Percentiles rank a stretch among this genome's conserved stretches.
phyloP scores from a whole-genome alignment of 345 rosid species.

The Lepidium didymum region DNA sequence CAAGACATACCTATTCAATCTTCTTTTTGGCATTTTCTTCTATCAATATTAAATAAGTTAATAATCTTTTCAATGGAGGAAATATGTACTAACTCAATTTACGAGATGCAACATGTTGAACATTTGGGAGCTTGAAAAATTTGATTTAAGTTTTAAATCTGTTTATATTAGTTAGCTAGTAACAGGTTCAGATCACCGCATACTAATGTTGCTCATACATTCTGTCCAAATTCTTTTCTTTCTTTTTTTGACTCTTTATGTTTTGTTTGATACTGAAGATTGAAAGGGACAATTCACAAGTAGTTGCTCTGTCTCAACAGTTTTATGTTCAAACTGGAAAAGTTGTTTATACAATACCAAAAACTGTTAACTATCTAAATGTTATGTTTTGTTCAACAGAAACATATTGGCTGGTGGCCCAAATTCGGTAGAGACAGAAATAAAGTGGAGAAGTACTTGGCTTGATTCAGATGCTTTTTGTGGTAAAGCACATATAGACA shows the following conservation, averaged over 20 bases:
- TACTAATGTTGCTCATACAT: not conserved
- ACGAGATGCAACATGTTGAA: not conserved
- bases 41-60: not conserved
- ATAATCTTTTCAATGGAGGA: not conserved
- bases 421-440: constrained; percentile 2
- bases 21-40: constrained; percentile 17
- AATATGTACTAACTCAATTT: not conserved
- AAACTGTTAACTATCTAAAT: constrained; percentile 5
- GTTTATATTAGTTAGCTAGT: too few species aligned
- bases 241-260: not conserved
- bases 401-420: constrained; percentile 15
- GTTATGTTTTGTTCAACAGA: constrained; percentile 6
- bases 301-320: constrained; percentile 26
- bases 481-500: not conserved
- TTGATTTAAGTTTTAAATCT: too few species aligned
- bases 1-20: constrained; percentile 25
- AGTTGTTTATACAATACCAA: constrained; percentile 10
- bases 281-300: constrained; percentile 23
- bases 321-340: constrained; percentile 22
- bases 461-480: not conserved
- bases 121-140: not conserved
- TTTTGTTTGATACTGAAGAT: constrained; percentile 21
- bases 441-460: not conserved
- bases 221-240: not conserved
- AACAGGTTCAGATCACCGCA: not conserved